Evolutionary conservation across 306 rosid genomes (phyloP).

Genomic region (Fragaria vesca): DNA sequence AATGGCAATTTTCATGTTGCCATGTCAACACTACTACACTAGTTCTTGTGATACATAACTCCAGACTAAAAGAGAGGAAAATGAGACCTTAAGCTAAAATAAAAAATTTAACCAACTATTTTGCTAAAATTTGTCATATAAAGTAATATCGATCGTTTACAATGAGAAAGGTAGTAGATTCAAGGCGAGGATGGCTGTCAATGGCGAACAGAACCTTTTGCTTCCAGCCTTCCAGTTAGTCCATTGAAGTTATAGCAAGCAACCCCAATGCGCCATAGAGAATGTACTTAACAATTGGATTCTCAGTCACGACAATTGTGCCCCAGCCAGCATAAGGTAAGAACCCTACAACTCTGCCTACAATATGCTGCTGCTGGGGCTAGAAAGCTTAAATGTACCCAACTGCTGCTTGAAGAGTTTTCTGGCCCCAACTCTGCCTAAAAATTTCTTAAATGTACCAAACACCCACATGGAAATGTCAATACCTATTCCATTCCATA

Average conservation of each 20-base stretch:
- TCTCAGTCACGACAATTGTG: no score
- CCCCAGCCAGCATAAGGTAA: no score
- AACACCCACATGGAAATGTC: no score
- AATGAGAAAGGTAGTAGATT: conserved; percentile 31
- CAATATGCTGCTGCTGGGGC: conserved; percentile 52
- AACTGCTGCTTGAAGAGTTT: no score
- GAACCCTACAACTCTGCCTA: conserved; percentile 92
- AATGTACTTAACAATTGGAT: background rate
- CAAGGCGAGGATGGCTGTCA: background rate
- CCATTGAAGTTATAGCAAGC: conserved; percentile 74
- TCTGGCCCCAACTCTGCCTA: background rate
- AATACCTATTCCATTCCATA: no score
- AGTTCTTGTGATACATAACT: no score
- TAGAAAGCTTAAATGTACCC: no score
- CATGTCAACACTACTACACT: no score
- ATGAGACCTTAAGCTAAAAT: no score
- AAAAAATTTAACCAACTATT: conserved; percentile 20
- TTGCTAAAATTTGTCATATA: background rate
- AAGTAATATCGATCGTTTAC: background rate
- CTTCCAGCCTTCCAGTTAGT: conserved; percentile 33
- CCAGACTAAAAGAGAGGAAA: no score
- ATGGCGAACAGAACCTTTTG: background rate
- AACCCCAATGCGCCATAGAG: conserved; percentile 70
- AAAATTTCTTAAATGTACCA: no score
- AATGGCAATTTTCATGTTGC: no score